Evolutionary conservation across 129 eudicot genomes (phyloP), one percentile per base, ranked within the genome.

Genomic region (Arctium lappa): DNA sequence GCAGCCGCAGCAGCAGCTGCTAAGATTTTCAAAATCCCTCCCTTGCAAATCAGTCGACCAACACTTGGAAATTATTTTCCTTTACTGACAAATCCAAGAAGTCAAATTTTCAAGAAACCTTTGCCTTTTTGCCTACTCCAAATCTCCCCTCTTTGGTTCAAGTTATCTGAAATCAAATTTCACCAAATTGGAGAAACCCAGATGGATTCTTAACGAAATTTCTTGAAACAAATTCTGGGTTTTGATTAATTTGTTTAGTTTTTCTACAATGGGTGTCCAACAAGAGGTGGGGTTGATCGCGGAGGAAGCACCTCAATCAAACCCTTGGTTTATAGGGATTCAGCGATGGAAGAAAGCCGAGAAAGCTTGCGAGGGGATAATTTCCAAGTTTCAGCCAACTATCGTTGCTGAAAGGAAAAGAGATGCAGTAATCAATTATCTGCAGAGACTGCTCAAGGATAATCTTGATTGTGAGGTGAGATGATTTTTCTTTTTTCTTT

Each of bases 391-490:
- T 60, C 98, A 76, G 76, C 97, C 99, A 16, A 90, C 92, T 70
- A 39, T 81, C 62, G 89, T 72, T 6, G 89, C 99, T 48, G 94
- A 93, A 69, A 84, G 79, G 40, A 88, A 81, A 79, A 90, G 99
- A 70, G 88, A 78, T 46, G 69, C 85, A 29, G 93, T 96, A 9
- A 86, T 93, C 56, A 89, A 53, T 73, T 96, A 90, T 91, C 81
- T 96, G 36, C 95, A 90, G 86, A 84, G 84, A 42, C 79, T 96
- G 46, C 79, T 96, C 11, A 88, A 82, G 76, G 79, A 50, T n/a
- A 75, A 73, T 68, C 82, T 89, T 71, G 88, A 89, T 75, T 89
- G 93, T 50, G 95, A 96, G 99, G 99, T 96, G 18, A 79, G 84
- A 56, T 78, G 37, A n/a, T 29, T 76, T 53, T 42, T 42, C 12